phyloP scores from a whole-genome alignment of 2,329 filamentous ascomycete genomes.

The Fusarium cicatricum region DNA sequence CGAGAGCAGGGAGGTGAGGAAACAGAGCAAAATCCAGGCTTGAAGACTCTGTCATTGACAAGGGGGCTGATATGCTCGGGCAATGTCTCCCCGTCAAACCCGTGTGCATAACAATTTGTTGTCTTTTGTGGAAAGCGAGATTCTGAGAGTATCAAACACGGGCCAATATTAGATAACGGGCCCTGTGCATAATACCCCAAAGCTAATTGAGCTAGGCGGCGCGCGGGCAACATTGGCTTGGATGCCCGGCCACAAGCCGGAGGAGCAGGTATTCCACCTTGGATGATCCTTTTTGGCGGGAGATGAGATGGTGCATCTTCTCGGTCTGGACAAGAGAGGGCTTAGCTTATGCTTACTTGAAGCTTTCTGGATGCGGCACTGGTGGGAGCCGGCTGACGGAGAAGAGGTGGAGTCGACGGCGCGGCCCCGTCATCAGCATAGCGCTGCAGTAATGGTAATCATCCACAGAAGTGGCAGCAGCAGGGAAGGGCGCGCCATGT shows the following conservation, averaged over 20 bases:
- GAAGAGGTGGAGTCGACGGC: constrained; percentile 36
- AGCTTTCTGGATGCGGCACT: constrained; percentile 37
- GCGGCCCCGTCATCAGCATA: constrained; percentile 33
- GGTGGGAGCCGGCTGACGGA: constrained; percentile 33
- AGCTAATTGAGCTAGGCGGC: constrained; percentile 10
- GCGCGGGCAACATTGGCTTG: constrained; percentile 20
- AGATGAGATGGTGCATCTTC: constrained; percentile 37
- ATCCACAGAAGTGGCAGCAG: constrained; percentile 22
- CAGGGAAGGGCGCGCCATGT: constrained; percentile 17
- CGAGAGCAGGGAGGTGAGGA: constrained; percentile 33
- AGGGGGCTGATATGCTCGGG: constrained; percentile 25
- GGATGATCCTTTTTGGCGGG: constrained; percentile 31
- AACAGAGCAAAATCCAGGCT: constrained; percentile 39
- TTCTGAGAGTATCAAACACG: constrained; percentile 29
- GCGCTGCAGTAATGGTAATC: constrained; percentile 28
- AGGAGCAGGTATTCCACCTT: constrained; percentile 18
- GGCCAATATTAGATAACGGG: too few relatives aligned
- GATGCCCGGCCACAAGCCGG: constrained; percentile 31
- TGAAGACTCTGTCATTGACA: constrained; percentile 41
- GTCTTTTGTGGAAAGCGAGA: constrained; percentile 4
- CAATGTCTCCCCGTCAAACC: constrained; percentile 14
- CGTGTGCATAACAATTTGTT: constrained; percentile 15
- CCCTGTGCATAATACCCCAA: constrained; percentile 11
- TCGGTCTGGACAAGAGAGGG: constrained; percentile 31
- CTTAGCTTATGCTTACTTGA: constrained; percentile 43